A percentile compares a stretch with the other conserved stretches of the same genome.
These are phyloP conservation scores for Crucihimalaya himalaica DNA, from an alignment of 345 rosid genomes.

Conservation along the genomic window DNA sequence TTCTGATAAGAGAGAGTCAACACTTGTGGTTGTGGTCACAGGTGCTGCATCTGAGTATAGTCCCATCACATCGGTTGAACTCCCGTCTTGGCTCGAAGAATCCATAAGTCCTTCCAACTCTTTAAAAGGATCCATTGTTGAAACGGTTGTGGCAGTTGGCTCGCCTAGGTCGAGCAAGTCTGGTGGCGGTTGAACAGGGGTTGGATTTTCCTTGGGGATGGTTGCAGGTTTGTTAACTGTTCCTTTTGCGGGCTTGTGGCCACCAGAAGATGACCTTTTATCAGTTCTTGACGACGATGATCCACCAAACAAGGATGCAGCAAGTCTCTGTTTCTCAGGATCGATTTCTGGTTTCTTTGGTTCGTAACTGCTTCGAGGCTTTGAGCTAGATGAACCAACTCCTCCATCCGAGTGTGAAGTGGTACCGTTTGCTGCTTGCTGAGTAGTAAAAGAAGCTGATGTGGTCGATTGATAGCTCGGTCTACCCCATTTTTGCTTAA, in stretches of 20 bases:
- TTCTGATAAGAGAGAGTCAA: constrained; percentile 37
- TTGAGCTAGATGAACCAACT: constrained; percentile 48
- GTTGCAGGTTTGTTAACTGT: constrained; percentile 42
- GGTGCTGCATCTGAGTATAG: constrained; percentile 52
- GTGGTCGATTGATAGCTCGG: constrained; percentile 59
- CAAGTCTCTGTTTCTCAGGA: constrained; percentile 95
- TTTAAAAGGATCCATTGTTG: constrained; percentile 73
- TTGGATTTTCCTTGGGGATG: constrained; percentile 44
- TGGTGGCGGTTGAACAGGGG: constrained; percentile 64
- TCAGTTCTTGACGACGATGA: constrained; percentile 60
- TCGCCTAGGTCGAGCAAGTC: constrained; percentile 94
- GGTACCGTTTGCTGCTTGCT: constrained; percentile 56
- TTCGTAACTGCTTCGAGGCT: constrained; percentile 54
- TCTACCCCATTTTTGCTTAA: constrained; percentile 93
- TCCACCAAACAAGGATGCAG: constrained; percentile 92
- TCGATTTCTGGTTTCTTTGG: constrained; percentile 70
- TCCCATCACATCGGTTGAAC: constrained; percentile 41
- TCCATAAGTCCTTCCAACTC: constrained; percentile 86
- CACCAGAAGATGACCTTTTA: constrained; percentile 57
- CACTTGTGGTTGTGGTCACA: constrained; percentile 32
- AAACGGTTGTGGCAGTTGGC: constrained; percentile 45
- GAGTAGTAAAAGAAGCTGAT: constrained; percentile 54
- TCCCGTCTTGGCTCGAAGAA: constrained; percentile 41
- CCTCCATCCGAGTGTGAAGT: constrained; percentile 45
- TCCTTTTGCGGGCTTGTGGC: constrained; percentile 56